These are phyloP conservation scores for Hypomontagnella submonticulosa DNA, from an alignment of 495 filamentous ascomycete species.

Conservation along the genomic window DNA sequence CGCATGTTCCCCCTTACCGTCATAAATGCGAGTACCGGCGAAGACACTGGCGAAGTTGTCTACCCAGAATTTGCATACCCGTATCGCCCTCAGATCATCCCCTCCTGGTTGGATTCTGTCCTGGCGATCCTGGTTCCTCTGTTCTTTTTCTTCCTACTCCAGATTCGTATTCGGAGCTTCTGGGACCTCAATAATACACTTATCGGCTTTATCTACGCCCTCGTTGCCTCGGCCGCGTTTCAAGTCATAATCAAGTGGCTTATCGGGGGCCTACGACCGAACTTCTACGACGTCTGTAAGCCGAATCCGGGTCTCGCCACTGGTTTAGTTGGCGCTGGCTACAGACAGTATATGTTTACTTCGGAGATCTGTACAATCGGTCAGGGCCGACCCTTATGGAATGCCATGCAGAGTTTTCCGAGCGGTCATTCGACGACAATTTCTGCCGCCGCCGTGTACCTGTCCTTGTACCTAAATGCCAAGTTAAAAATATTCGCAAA, in stretches of 20 bases:
- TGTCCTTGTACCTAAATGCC: conserved; percentile 66
- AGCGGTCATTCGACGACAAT: conserved; percentile 66
- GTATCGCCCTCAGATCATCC: conserved; percentile 58
- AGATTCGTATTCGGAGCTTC: conserved; percentile 64
- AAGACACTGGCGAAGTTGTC: conserved; percentile 56
- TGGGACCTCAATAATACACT: conserved; percentile 67
- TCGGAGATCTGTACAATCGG: conserved; percentile 62
- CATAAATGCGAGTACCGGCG: conserved; percentile 23
- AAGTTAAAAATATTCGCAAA: conserved; percentile 67
- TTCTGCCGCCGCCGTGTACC: conserved; percentile 61
- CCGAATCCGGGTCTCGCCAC: conserved; percentile 49
- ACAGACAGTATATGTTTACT: conserved; percentile 61
- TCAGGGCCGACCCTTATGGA: conserved; percentile 49
- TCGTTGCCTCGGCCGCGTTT: conserved; percentile 64
- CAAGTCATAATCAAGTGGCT: conserved; percentile 66
- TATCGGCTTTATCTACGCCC: conserved; percentile 62
- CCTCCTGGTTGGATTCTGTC: conserved; percentile 57
- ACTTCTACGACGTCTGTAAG: conserved; percentile 64
- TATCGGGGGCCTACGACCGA: conserved; percentile 63
- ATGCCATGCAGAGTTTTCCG: conserved; percentile 62
- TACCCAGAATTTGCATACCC: conserved; percentile 63
- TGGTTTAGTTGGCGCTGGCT: conserved; percentile 54
- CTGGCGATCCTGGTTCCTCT: conserved; percentile 55
- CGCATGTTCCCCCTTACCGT: conserved; percentile 60
- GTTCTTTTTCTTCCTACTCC: conserved; percentile 55